A percentile compares a stretch with the other conserved stretches of the same genome.
Conservation (phyloP, 805 yeast species). For the Yarrowia keelungensis region DNA sequence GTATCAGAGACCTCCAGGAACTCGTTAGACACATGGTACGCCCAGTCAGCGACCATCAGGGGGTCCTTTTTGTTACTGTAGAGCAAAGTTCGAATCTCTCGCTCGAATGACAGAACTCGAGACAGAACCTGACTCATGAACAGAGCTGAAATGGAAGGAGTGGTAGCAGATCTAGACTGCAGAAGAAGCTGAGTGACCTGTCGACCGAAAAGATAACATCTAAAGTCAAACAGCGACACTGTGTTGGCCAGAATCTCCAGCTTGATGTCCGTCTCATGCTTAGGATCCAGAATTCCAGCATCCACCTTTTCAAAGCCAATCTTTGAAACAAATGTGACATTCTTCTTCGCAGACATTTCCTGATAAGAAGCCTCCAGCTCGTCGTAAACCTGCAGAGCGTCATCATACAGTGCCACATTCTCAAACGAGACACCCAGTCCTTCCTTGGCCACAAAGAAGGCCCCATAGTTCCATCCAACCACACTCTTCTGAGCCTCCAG, state of each 20-base stretch:
- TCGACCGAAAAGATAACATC: constrained; percentile 50
- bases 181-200: constrained; percentile 49
- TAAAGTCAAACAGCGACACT: constrained; percentile 52
- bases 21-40: constrained; percentile 53
- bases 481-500: constrained; percentile 50
- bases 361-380: constrained; percentile 52
- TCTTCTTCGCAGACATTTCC: constrained; percentile 41
- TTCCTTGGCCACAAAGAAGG: constrained; percentile 56
- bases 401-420: constrained; percentile 65
- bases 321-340: constrained; percentile 48
- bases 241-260: constrained; percentile 50
- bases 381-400: constrained; percentile 62
- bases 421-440: constrained; percentile 61
- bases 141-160: constrained; percentile 42
- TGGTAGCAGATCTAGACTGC: constrained; percentile 46
- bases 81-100: constrained; percentile 50
- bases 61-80: constrained; percentile 43
- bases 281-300: constrained; percentile 41
- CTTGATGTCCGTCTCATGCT: constrained; percentile 44
- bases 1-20: constrained; percentile 49
- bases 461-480: constrained; percentile 57
- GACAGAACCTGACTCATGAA: constrained; percentile 46
- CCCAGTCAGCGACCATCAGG: constrained; percentile 49
- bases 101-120: constrained; percentile 52
- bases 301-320: constrained; percentile 46